Conservation (phyloP, 2,329 filamentous ascomycete genomes). For the Plectosphaerella plurivora region DNA sequence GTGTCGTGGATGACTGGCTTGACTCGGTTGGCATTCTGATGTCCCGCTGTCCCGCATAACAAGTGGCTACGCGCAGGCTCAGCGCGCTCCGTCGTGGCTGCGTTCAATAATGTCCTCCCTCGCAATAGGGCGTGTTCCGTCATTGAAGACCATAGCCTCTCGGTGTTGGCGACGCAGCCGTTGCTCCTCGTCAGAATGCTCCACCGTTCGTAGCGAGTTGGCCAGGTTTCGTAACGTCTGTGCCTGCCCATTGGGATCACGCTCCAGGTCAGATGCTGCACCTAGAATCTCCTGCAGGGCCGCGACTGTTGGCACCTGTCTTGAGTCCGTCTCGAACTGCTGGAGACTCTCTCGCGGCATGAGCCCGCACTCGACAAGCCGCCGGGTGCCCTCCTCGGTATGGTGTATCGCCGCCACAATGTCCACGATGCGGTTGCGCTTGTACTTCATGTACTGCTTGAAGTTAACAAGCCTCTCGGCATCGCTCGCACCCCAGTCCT, state of each 20-base stretch:
- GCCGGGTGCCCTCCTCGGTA: slow-evolving; percentile 45
- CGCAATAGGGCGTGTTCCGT: slow-evolving; percentile 71
- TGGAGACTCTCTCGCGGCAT: slow-evolving; percentile 9
- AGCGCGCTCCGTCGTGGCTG: slow-evolving; percentile 31
- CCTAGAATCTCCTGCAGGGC: no score
- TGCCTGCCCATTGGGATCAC: no score
- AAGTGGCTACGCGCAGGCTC: background rate
- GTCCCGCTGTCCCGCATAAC: no score
- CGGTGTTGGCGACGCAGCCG: slow-evolving; percentile 70
- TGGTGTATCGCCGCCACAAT: slow-evolving; percentile 45
- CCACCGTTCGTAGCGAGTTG: slow-evolving; percentile 24
- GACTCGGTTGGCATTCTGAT: no score
- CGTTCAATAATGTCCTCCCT: slow-evolving; percentile 76
- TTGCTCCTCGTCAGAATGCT: slow-evolving; percentile 63
- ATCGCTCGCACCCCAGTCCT: slow-evolving; percentile 59
- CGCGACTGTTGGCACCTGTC: no score
- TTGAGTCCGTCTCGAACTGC: no score
- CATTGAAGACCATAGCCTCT: slow-evolving; percentile 88
- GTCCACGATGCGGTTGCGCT: slow-evolving; percentile 49
- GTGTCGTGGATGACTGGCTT: no score
- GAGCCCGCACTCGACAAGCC: slow-evolving; percentile 45
- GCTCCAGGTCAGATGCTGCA: no score
- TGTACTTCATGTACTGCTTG: slow-evolving; percentile 41
- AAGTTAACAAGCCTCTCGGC: slow-evolving; percentile 53
- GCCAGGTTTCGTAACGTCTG: no score